phyloP scores from a whole-genome alignment of 805 yeast genomes.

The Candida andamanensis region DNA sequence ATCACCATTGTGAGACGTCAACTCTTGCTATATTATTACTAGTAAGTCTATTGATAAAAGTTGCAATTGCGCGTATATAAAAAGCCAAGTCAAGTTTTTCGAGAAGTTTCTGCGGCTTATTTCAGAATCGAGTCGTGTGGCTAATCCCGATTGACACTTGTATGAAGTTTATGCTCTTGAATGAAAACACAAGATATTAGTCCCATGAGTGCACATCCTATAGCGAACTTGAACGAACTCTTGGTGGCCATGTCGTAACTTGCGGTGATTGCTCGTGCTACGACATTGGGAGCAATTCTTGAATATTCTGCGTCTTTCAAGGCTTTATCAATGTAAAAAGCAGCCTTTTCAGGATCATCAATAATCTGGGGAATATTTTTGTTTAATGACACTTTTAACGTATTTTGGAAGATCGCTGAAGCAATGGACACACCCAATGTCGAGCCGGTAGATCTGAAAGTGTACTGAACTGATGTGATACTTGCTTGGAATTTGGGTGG shows the following conservation, averaged over 20 bases:
- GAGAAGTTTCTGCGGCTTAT: no score
- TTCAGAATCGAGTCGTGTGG: no score
- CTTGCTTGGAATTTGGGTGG: constrained; percentile 69
- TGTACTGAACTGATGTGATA: constrained; percentile 85
- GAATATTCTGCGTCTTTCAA: constrained; percentile 53
- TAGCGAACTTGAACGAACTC: constrained; percentile 48
- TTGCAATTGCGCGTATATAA: background rate
- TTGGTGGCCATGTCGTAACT: constrained; percentile 52
- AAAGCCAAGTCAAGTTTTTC: no score
- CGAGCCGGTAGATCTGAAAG: constrained; percentile 83
- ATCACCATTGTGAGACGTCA: constrained; percentile 10
- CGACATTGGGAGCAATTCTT: constrained; percentile 47
- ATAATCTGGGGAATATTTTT: constrained; percentile 15
- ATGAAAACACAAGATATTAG: constrained; percentile 41
- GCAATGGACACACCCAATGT: constrained; percentile 73
- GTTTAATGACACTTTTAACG: constrained; percentile 26
- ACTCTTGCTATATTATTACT: no score
- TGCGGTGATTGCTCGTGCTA: constrained; percentile 37
- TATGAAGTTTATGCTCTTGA: constrained; percentile 54
- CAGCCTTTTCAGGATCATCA: constrained; percentile 31
- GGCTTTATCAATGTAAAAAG: constrained; percentile 46
- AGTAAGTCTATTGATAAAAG: no score
- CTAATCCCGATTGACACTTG: constrained; percentile 42
- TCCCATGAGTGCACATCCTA: constrained; percentile 36
- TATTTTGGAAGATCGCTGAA: constrained; percentile 58